Evolutionary conservation across 139 green algal species (phyloP), one percentile per base, ranked within the genome.

Genomic region (Auxenochlorella pyrenoidosa): DNA sequence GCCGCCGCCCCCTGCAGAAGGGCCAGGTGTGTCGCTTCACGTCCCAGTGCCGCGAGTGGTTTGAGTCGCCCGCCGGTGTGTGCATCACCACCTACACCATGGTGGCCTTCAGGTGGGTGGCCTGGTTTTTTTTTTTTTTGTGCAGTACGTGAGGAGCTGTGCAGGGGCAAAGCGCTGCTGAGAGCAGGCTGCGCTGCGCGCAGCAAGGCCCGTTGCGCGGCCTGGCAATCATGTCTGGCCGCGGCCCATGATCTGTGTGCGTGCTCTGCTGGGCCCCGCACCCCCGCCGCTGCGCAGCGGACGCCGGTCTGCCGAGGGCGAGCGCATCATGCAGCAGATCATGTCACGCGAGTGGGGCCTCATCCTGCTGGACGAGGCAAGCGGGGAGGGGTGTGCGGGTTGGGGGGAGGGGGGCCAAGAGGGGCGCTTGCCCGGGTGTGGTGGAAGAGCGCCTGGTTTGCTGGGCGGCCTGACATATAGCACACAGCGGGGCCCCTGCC

Each of bases 71-170:
- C 34, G 44, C 86, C 30, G 94, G 95, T 44, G 92, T 99, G 58
- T 89, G 87, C 66, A 94, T 99, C 70, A 99, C 96, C 40, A 99
- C 97, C 28, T 99, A 98, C 94, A 99, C 95, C 85, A 99, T 99
- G 97, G 92, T 99, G 34, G 95, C 95, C 2, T 98, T 95, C 90
- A 93, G 82, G n/a, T 96, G 96, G 26, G 95, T 94, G 75, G 92
- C 96, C 40, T 73, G 68, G 63, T 71, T 63, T 30, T 8, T 5
- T 36, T 54, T 6, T 3, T 30, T 10, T 16, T 18, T 51, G 71
- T 2, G 10, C 10, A 38, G 12, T 4, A 32, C 1, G 28, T 4
- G n/a, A 75, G 71, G 8, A 44, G 71, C n/a, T 54, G 71, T 54
- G n/a, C n/a, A 51, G 36, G 71, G 34, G 40, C 34, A 38, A 28